Evolutionary conservation across 192 early-diverging fungal genomes (phyloP), one percentile per base, ranked within the genome.

Genomic region (Coemansia biformis): DNA sequence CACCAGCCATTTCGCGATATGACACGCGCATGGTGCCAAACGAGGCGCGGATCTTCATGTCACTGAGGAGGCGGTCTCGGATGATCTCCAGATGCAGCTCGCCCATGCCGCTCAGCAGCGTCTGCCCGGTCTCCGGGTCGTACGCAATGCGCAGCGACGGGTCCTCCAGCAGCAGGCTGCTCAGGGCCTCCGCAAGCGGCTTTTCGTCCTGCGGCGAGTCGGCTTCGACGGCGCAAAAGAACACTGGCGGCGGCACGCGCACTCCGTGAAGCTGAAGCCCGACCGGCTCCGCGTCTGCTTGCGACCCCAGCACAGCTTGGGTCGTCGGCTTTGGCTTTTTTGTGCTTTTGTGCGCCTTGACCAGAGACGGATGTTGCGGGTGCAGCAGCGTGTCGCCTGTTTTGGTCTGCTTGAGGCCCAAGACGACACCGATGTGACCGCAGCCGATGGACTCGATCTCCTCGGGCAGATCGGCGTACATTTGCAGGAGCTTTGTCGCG

Each of bases 51-150:
- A 87, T 81, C 45, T 83, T 82, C 54, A 89, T 83, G 21, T 85
- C 84, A 22, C 83, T 83, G n/a, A 84, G 30, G 18, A 98, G 65
- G n/a, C 92, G 66, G 28, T 91, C 90, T 33, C 82, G 82, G 11
- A 90, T 81, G 13, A 97, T 86, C 49, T 97, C 93, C 23, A 97
- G 59, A 59, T 97, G 94, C 42, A 97, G 75, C 53, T 94, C 94
- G 7, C 94, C 94, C 91, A 94, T 93, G 0, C 92, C 94, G 54
- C 86, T 82, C 5, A 97, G 57, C 40, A 94, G 54, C 15, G 81
- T 86, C 57, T 97, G 94, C 0, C 92, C 91, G 1, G 89, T 91
- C 42, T 94, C 94, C 35, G 79, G 78, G 54, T 94, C 85, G 8
- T 67, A 70, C 13, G 77, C 49, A 12, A 90, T 63, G 43, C 78